A percentile compares a stretch with the other conserved stretches of the same genome.
phyloP scores from a whole-genome alignment of 2,329 filamentous ascomycete genomes.

The Ceratocystis destructans region DNA sequence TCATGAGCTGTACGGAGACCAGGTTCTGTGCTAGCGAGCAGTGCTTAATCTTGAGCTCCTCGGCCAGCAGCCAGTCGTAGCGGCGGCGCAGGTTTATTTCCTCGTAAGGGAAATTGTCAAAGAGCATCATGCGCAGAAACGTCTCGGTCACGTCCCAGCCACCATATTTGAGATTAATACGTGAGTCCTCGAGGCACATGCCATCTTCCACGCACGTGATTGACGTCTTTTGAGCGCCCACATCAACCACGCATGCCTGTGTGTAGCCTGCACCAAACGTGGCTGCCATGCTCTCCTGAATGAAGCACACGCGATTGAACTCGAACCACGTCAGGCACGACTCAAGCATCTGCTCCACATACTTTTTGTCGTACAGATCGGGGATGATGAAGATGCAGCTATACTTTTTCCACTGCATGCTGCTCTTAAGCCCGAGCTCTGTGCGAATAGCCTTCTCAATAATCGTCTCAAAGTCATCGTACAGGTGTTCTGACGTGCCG shows the following conservation, averaged over 20 bases:
- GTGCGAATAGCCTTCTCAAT: conserved; percentile 73
- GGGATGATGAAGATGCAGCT: conserved; percentile 96
- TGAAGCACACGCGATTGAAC: conserved; percentile 79
- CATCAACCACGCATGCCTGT: conserved; percentile 85
- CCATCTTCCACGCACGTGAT: conserved; percentile 96
- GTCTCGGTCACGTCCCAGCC: conserved; percentile 86
- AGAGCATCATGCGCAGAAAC: conserved; percentile 96
- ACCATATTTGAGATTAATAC: conserved; percentile 88
- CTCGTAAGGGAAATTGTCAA: conserved; percentile 86
- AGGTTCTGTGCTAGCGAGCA: conserved; percentile 85
- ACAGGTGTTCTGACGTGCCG: conserved; percentile 60
- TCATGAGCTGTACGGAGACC: conserved; percentile 73
- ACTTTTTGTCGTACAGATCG: conserved; percentile 88
- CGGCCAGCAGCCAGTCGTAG: conserved; percentile 84
- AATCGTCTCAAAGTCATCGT: conserved; percentile 75
- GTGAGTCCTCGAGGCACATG: conserved; percentile 84
- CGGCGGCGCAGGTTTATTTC: conserved; percentile 84
- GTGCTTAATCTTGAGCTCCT: conserved; percentile 87
- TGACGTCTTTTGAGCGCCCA: conserved; percentile 94
- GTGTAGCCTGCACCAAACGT: conserved; percentile 93
- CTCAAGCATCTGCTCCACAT: conserved; percentile 72
- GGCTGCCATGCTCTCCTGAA: conserved; percentile 89
- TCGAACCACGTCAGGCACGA: conserved; percentile 81
- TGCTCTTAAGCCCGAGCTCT: conserved; percentile 66
- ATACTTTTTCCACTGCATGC: conserved; percentile 76